Base-by-base conservation (phyloP, 129 eudicot genomes). In the Arctium minus region DNA sequence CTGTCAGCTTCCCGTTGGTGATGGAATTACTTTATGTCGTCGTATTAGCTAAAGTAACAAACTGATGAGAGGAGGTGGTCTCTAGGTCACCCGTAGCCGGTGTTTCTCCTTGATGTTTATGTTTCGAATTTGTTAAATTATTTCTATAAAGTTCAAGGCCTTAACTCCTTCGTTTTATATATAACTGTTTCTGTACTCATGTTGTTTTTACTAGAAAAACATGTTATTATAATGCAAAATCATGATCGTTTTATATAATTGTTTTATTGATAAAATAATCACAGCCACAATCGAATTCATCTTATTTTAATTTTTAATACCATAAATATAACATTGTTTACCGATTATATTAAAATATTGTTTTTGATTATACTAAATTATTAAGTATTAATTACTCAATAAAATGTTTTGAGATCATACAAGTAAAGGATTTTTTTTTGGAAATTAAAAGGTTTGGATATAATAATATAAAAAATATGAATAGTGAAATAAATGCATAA, bases 11-110 rank as follows among this genome's bases (percentile, higher is more conserved):
- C 92, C 92, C 0, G 92, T 89, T 27, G 92, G 92, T 32, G 92
- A 89, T 81, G 92, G 92, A 30, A 83, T 89, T 40, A 89, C 92
- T 27, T 80, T 89, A 42, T 89, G 89, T 35, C 92, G 92, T 75
- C 92, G 92, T 6, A 53, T 83, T 72, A 83, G 31, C 82, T 86
- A 12, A 88, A 31, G 5, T 17, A 5, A 30, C 15, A 0, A 35
- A 36, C 15, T 8, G 39, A 13, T 46, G 2, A 33, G 38, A 79
- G 6, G 44, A 46, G 65, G 48, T 38, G 46, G 62, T 77, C 35
- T 35, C 27, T 82, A 33, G 37, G 30, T 75, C 53, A 82, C 60
- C 76, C 7, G 29, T 65, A 56, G 27, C 33, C 9, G 5, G 48
- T 65, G 75, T 70, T 46, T 68, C 13, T 42, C 42, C 17, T 40